Evolutionary conservation across 1,284 basidiomycete genomes (phyloP).

Genomic region (Coriolopsis trogii): DNA sequence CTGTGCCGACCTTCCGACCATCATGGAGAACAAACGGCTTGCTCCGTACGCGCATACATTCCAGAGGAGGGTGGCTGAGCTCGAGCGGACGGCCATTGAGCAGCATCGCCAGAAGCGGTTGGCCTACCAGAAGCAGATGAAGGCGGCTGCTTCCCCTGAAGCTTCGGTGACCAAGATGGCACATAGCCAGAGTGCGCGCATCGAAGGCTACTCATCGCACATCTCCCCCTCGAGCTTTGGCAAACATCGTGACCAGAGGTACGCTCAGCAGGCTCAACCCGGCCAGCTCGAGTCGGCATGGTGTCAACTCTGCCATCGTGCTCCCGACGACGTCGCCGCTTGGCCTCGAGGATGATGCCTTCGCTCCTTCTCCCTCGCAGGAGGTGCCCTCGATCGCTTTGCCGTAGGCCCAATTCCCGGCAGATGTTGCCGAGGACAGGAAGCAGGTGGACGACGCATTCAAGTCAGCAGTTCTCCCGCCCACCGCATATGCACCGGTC

Average conservation of each 20-base stretch:
- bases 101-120: conserved; percentile 83
- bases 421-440: conserved; percentile 13
- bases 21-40: conserved; percentile 90
- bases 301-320: conserved; percentile 46
- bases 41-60: conserved; percentile 67
- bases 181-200: conserved; percentile 48
- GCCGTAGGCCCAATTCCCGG: conserved; percentile 5
- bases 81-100: conserved; percentile 82
- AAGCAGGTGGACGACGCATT: conserved; percentile 19
- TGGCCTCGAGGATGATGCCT: conserved; percentile 53
- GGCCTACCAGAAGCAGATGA: conserved; percentile 79
- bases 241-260: conserved; percentile 40
- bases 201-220: conserved; percentile 41
- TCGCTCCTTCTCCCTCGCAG: conserved; percentile 40
- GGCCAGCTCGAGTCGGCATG: conserved; percentile 40
- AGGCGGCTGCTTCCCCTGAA: conserved; percentile 39
- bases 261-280: conserved; percentile 38
- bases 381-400: conserved; percentile 29
- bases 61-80: conserved; percentile 71
- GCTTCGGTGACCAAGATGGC: conserved; percentile 42
- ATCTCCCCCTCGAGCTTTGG: conserved; percentile 32
- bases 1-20: conserved; percentile 72
- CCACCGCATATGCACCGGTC: conserved; percentile 31
- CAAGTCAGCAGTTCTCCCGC: conserved; percentile 20
- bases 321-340: conserved; percentile 42